Evolutionary conservation across 140 eudicot species (phyloP).

Genomic region (Cichorium intybus): DNA sequence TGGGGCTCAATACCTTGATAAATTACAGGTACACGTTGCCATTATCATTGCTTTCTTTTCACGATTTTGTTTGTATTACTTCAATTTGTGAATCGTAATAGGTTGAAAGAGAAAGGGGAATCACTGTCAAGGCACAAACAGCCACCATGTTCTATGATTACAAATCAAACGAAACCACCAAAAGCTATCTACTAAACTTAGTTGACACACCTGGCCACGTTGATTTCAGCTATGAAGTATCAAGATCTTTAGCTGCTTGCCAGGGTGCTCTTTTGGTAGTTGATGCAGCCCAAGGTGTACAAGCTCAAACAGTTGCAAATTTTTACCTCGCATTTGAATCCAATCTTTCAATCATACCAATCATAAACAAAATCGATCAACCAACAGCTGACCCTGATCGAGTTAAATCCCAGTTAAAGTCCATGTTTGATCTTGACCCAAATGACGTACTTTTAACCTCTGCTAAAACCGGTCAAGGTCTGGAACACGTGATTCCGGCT

Average conservation of each 20-base stretch:
- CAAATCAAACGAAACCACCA: constrained; percentile 36
- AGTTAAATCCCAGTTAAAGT: constrained; percentile 72
- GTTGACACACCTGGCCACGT: constrained; percentile 98
- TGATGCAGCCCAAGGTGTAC: constrained; percentile 99
- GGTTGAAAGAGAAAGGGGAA: constrained; percentile 99
- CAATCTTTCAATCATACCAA: constrained; percentile 71
- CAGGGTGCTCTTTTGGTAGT: constrained; percentile 96
- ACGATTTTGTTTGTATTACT: neutral
- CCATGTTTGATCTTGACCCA: constrained; percentile 94
- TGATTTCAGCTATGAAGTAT: constrained; percentile 96
- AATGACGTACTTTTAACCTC: constrained; percentile 75
- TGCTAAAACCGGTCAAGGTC: constrained; percentile 97
- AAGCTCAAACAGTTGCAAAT: constrained; percentile 97
- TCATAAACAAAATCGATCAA: constrained; percentile 93
- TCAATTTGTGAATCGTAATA: constrained; percentile 21
- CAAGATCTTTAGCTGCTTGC: constrained; percentile 98
- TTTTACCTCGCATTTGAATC: constrained; percentile 93
- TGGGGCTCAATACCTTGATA: constrained; percentile 93
- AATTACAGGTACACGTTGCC: constrained; percentile 59
- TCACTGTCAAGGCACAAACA: constrained; percentile 96
- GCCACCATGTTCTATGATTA: constrained; percentile 88
- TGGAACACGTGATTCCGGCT: constrained; percentile 92
- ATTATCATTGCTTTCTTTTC: neutral
- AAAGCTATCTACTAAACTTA: constrained; percentile 65
- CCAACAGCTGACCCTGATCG: constrained; percentile 98